Base-by-base conservation (phyloP, 192 early-diverging fungal species). In the Mortierella antarctica region DNA sequence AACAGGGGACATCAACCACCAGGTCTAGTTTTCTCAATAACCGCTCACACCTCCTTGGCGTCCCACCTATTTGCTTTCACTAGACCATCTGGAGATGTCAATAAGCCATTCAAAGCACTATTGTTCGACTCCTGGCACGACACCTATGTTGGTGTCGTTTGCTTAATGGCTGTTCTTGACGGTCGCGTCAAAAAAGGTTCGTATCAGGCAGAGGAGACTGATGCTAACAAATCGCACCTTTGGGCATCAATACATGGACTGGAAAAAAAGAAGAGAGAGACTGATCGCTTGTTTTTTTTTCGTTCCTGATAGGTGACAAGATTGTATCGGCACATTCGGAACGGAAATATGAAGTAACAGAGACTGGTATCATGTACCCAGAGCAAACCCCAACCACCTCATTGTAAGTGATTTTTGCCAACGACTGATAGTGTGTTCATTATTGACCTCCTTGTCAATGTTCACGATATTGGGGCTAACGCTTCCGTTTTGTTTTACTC, bases 111-210 rank as follows among this genome's bases (percentile, higher is more conserved):
- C 71, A 91, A 92, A 67, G 92, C 92, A 3, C 87, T 99, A n/a
- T 80, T 99, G 44, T 99, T 99, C 74, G 97, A 99, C 76, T 95
- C 93, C 31, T 99, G 96, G 96, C 96, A 97, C 82, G 96, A 99
- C 81, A 90, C 90, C n/a, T 99, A 97, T 83, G 91, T 96, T 0
- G 97, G 97, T 42, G 97, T 98, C n/a, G 91, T 99, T 23, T 97
- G 95, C 78, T 84, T 99, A 75, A 83, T 99, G 80, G 94, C 95
- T 6, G 88, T 99, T 6, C 87, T 91, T 31, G 95, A 97, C 84
- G 97, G 97, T 13, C 84, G 73, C 2, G 74, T 99, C 7, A 82
- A 86, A 57, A 93, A 94, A 76, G 92, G 89, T 90, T 73, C 63
- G 39, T 41, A 73, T 57, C 42, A 45, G 15, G 42, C 23, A 55